Evolutionary conservation across 805 yeast species (phyloP), one percentile per base, ranked within the genome.

Genomic region (Barnettozyma vustinii): DNA sequence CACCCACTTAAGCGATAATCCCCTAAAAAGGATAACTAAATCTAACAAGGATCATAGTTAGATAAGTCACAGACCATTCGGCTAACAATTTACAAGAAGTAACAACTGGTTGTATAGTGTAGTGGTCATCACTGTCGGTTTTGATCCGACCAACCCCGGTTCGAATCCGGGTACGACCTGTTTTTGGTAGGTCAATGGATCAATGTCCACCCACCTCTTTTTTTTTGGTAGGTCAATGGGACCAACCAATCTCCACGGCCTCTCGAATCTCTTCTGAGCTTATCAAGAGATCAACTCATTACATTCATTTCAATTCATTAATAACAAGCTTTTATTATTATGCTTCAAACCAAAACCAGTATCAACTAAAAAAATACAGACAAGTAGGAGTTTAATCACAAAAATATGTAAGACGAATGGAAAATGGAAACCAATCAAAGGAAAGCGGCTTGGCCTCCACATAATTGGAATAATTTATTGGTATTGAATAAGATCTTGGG

Each of bases 111-210:
- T 73, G 73, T 72, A 74, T 74, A 74, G 78, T 74, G 79, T 74
- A 74, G 78, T 73, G 79, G 79, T 74, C 72, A 74, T 74, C 79
- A 74, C 79, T 65, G 70, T 74, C 77, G 79, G 79, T 74, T 74
- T 73, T 74, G 79, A 74, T 74, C 79, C 79, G 77, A 67, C 67
- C 77, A 79, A 81, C 87, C 84, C 85, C 85, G 79, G 87, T 81
- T 81, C 87, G 87, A 81, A 79, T 80, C 87, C 86, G 86, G 86
- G 87, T 78, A 77, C 81, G 87, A 81, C 84, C 86, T 80, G 35
- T 47, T 57, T 64, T 65, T 23, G n/a, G n/a, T n/a, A n/a, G n/a
- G n/a, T n/a, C n/a, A n/a, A n/a, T n/a, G n/a, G n/a, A n/a, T n/a
- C n/a, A n/a, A n/a, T n/a, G n/a, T n/a, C n/a, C n/a, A n/a, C n/a